A percentile compares a stretch with the other conserved stretches of the same genome.
Evolutionary conservation across 2,329 filamentous ascomycete genomes (phyloP).

Genomic region (Aspergillus sp.): DNA sequence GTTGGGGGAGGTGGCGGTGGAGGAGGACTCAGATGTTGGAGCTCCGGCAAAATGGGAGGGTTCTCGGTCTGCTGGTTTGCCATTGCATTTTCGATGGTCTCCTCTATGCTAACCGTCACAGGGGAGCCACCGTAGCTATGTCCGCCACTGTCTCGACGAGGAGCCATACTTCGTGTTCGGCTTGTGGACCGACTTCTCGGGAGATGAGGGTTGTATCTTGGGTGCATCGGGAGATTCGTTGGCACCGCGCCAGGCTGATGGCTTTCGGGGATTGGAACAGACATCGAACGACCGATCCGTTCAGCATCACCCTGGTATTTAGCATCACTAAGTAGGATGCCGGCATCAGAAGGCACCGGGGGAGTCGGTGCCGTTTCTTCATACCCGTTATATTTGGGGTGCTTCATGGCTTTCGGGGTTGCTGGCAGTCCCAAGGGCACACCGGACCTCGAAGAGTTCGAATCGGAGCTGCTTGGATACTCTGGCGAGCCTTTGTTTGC

Average conservation of each 20-base stretch:
- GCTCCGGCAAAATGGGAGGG: constrained; percentile 59
- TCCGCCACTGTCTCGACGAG: constrained; percentile 32
- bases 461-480: constrained; percentile 42
- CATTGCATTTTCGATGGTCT: constrained; percentile 49
- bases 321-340: constrained; percentile 39
- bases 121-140: constrained; percentile 34
- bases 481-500: constrained; percentile 43
- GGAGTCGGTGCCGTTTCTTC: constrained; percentile 55
- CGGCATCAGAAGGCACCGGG: constrained; percentile 54
- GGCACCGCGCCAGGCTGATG: constrained; percentile 27
- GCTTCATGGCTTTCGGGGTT: constrained; percentile 86
- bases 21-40: constrained; percentile 62
- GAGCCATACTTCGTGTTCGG: constrained; percentile 33
- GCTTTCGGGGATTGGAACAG: constrained; percentile 38
- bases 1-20: constrained; percentile 51
- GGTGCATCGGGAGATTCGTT: constrained; percentile 42
- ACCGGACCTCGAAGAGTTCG: constrained; percentile 46
- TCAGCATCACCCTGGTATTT: constrained; percentile 41
- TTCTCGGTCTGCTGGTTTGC: constrained; percentile 22
- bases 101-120: constrained; percentile 56
- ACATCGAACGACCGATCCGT: constrained; percentile 42
- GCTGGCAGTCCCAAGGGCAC: constrained; percentile 76
- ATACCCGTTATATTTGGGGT: constrained; percentile 63
- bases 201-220: constrained; percentile 42
- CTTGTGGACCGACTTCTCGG: constrained; percentile 46